A percentile compares a stretch with the other conserved stretches of the same genome.
Evolutionary conservation across 2,329 filamentous ascomycete genomes (phyloP).

Genomic region (Periglandula ipomoeae): DNA sequence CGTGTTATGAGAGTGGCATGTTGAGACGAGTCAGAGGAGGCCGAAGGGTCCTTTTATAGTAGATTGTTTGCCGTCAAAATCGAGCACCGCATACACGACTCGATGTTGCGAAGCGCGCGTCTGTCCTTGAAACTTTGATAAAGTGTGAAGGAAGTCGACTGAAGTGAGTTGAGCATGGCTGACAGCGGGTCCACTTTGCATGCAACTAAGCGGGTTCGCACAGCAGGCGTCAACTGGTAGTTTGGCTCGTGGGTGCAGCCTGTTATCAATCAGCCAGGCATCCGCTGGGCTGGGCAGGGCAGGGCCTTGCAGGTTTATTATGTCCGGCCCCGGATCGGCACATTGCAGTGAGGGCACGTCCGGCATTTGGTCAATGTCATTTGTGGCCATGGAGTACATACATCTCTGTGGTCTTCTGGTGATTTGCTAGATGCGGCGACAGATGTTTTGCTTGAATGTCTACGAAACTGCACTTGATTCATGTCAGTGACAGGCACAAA

Average conservation of each 20-base stretch:
- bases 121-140: neutral
- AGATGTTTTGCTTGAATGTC: too few relatives aligned
- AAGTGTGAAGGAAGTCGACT: neutral
- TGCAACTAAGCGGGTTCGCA: conserved; percentile 7
- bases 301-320: neutral
- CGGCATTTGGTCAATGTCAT: too few relatives aligned
- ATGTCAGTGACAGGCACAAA: too few relatives aligned
- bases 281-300: too few relatives aligned
- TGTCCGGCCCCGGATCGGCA: neutral
- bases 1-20: neutral
- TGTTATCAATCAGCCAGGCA: too few relatives aligned
- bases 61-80: neutral
- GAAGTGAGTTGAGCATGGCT: neutral
- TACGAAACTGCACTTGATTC: too few relatives aligned
- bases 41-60: neutral
- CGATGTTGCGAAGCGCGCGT: neutral
- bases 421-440: too few relatives aligned
- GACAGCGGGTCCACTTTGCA: neutral
- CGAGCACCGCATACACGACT: neutral
- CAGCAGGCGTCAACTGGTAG: neutral
- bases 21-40: neutral
- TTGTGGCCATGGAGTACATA: too few relatives aligned
- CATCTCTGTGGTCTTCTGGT: too few relatives aligned
- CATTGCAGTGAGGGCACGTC: neutral
- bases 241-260: too few relatives aligned